These are phyloP conservation scores for Candida sp. DNA, from an alignment of 1,139 yeast genomes.

Conservation along the genomic window DNA sequence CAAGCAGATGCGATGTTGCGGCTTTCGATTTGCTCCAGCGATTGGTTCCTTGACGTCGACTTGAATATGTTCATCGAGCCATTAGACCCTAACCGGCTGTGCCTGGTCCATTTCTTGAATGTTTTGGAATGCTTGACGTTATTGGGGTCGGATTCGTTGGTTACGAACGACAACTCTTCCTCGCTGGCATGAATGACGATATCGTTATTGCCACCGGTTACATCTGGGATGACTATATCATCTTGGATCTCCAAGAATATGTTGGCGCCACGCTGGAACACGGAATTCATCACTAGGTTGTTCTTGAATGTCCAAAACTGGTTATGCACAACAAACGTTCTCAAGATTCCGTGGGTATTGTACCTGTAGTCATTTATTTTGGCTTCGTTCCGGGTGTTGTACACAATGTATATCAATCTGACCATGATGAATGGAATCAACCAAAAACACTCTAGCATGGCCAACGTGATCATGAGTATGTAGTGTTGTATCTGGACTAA, in stretches of 20 bases:
- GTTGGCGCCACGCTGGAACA: slow-evolving; percentile 13
- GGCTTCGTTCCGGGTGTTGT: slow-evolving; percentile 7
- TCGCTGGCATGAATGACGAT: background rate
- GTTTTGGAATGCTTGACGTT: background rate
- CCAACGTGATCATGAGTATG: slow-evolving; percentile 1
- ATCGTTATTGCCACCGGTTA: slow-evolving; percentile 1
- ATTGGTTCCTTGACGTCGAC: background rate
- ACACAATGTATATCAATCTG: slow-evolving; percentile 9
- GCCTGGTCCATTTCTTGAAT: slow-evolving; percentile 3
- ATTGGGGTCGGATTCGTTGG: slow-evolving; percentile 1
- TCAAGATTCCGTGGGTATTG: slow-evolving; percentile 12
- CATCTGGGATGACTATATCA: slow-evolving; percentile 3
- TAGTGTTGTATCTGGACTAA: slow-evolving; percentile 3
- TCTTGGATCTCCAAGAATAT: slow-evolving; percentile 11
- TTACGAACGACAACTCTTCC: slow-evolving; percentile 4
- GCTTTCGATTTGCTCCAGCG: background rate
- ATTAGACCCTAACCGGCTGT: background rate
- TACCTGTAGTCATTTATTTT: slow-evolving; percentile 10
- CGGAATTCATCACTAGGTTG: slow-evolving; percentile 11
- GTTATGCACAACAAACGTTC: slow-evolving; percentile 11
- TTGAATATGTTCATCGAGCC: slow-evolving; percentile 1
- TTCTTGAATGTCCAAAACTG: slow-evolving; percentile 10
- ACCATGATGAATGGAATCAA: slow-evolving; percentile 8
- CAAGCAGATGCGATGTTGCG: background rate
- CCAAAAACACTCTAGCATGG: slow-evolving; percentile 6